These are phyloP conservation scores for Fibroporia radiculosa DNA, from an alignment of 768 basidiomycete genomes.

Conservation along the genomic window DNA sequence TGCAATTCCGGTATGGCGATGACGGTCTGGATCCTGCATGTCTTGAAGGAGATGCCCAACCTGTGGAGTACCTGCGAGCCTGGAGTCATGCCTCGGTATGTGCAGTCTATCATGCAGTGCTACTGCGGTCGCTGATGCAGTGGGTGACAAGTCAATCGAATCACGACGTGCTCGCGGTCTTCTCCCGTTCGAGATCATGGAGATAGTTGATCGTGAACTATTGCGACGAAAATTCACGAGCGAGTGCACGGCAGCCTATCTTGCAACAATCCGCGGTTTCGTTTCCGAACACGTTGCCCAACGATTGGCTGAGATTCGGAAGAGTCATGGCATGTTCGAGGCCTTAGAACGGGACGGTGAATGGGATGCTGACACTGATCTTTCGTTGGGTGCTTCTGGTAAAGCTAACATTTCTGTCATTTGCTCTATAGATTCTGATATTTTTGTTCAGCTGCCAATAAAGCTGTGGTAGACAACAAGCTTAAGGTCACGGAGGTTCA, in stretches of 20 bases:
- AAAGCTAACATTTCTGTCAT: background rate
- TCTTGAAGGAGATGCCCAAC: conserved; percentile 91
- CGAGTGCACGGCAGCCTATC: conserved; percentile 67
- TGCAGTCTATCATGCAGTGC: conserved; percentile 8
- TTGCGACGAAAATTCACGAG: conserved; percentile 45
- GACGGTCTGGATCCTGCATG: conserved; percentile 97
- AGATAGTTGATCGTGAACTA: conserved; percentile 64
- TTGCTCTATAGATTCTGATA: background rate
- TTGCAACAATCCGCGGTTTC: conserved; percentile 63
- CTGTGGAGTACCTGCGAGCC: conserved; percentile 81
- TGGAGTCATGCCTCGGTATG: conserved; percentile 79
- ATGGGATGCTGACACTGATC: conserved; percentile 71
- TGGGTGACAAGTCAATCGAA: conserved; percentile 47
- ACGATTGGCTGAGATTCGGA: conserved; percentile 59
- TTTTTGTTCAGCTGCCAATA: conserved; percentile 46
- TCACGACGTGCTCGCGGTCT: conserved; percentile 54
- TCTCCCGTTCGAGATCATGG: conserved; percentile 80
- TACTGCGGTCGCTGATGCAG: conserved; percentile 6
- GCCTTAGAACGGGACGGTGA: conserved; percentile 68
- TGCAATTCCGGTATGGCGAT: conserved; percentile 96
- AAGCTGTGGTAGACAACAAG: conserved; percentile 79
- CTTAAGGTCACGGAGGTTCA: conserved; percentile 84
- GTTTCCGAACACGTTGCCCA: conserved; percentile 58
- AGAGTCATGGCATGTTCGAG: conserved; percentile 74
- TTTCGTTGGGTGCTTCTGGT: conserved; percentile 73